Conservation (phyloP, 805 yeast genomes). For the Metschnikowia hibisci region DNA sequence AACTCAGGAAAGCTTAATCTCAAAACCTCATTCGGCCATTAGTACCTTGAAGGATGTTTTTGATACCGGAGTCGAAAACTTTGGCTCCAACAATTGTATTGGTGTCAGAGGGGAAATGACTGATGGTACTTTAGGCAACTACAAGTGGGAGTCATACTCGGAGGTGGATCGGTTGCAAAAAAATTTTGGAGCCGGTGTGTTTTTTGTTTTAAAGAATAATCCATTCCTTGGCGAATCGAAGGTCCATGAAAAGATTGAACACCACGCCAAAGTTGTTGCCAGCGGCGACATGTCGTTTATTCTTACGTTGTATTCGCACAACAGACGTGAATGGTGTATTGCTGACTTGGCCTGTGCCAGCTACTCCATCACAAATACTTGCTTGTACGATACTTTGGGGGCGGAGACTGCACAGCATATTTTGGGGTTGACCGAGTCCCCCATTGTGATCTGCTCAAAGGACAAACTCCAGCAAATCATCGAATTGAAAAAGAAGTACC, state of each 20-base stretch:
- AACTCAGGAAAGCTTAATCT: conserved; percentile 10
- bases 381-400: conserved; percentile 41
- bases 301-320: conserved; percentile 31
- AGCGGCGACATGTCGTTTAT: conserved; percentile 29
- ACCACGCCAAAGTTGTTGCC: conserved; percentile 8
- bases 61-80: conserved; percentile 7
- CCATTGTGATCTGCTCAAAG: conserved; percentile 37
- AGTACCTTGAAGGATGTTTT: conserved; percentile 12
- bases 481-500: conserved; percentile 35
- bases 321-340: conserved; percentile 37
- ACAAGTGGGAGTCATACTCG: conserved; percentile 12
- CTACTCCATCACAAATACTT: conserved; percentile 34
- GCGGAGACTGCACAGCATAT: conserved; percentile 31
- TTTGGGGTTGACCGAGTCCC: conserved; percentile 27
- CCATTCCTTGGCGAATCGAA: conserved; percentile 27
- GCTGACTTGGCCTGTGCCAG: conserved; percentile 34
- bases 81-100: conserved; percentile 7
- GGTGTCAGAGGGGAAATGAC: conserved; percentile 8
- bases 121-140: conserved; percentile 12
- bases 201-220: conserved; percentile 24
- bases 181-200: conserved; percentile 17
- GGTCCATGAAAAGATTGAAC: conserved; percentile 24
- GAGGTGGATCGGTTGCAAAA: conserved; percentile 6
- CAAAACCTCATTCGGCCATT: conserved; percentile 14
- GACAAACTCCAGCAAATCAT: conserved; percentile 48